Percentiles rank a stretch among this genome's conserved stretches.
These are phyloP conservation scores for Zygosaccharomyces gambellarensis DNA, from an alignment of 805 yeast species.

Conservation along the genomic window DNA sequence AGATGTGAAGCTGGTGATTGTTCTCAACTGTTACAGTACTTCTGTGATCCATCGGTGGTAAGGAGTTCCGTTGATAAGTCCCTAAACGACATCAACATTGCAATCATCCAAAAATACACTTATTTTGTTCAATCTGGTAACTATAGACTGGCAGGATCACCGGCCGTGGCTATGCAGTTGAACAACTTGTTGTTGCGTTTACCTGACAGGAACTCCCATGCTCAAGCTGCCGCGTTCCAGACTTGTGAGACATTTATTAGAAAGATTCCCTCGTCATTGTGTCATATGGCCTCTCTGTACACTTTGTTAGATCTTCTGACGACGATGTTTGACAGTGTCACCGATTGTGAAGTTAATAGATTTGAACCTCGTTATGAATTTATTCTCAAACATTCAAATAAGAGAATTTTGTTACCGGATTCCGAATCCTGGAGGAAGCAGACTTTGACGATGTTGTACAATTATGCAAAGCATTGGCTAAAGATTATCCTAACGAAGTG, in stretches of 20 bases:
- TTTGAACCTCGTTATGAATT: constrained; percentile 80
- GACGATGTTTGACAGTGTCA: constrained; percentile 68
- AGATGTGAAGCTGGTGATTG: constrained; percentile 80
- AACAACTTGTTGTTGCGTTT: constrained; percentile 62
- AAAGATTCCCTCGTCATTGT: constrained; percentile 70
- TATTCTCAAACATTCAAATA: constrained; percentile 37
- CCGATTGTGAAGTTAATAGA: constrained; percentile 78
- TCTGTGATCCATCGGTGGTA: constrained; percentile 78
- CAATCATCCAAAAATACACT: constrained; percentile 54
- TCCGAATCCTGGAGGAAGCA: constrained; percentile 79
- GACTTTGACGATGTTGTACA: constrained; percentile 57
- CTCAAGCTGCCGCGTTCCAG: constrained; percentile 76
- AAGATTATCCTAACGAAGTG: constrained; percentile 50
- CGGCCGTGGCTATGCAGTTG: constrained; percentile 60
- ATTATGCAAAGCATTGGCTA: constrained; percentile 65
- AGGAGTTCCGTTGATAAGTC: constrained; percentile 64
- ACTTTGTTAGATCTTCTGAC: constrained; percentile 77
- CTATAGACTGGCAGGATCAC: constrained; percentile 50
- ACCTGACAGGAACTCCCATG: constrained; percentile 68
- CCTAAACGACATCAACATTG: constrained; percentile 59
- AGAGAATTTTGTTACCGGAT: constrained; percentile 41
- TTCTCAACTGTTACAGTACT: constrained; percentile 68
- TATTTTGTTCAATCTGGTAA: constrained; percentile 49
- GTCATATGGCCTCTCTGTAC: constrained; percentile 67
- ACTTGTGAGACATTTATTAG: constrained; percentile 66